Base-by-base conservation (phyloP, 2,329 filamentous ascomycete species). In the Boeremia exigua region DNA sequence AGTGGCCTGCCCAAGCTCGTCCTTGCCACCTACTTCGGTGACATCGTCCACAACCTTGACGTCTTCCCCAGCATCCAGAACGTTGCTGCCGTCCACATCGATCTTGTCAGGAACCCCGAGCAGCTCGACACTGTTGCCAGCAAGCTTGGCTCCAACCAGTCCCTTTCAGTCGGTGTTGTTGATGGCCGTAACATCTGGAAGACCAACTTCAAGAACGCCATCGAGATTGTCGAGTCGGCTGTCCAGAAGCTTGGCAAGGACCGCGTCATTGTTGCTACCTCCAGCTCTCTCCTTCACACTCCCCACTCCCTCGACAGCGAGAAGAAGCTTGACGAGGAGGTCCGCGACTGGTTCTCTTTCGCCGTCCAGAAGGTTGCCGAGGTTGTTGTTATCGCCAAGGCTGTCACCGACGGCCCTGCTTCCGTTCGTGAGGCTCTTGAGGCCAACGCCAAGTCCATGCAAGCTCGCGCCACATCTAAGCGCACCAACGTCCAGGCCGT, bases 181-280 rank as follows among this genome's bases (percentile, higher is more conserved):
- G 93, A 99, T 73, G 95, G 95, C 73, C 92, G 95, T 75, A 99
- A 99, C 87, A 98, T 99, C 85, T 99, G 95, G 95, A 99, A 99
- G 91, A 97, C 92, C 82, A 96, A 98, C 88, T 90, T 97, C 83
- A 90, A 96, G 87, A 87, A 87, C 72, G 92, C 95, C 74, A 96
- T 99, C 65, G 93, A 95, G 84, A 86, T 83, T 63, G 89, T 95
- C 60, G 92, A 98, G 87, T 83, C 86, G 58, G 95, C 94, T 64
- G 83, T 98, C 72, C 91, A 97, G 84, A 92, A 96, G 84, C 87
- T 99, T 62, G 94, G 95, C 82, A 94, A 96, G 86, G 93, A 98
- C 68, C 91, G 95, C 76, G 94, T 99, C 78, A 91, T 99, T 68
- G 92, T 96, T 69, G 91, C 95, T 75, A 97, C 93, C 68, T 98